These are phyloP conservation scores for Alternaria solani DNA, from an alignment of 2,329 filamentous ascomycete species.

Conservation along the genomic window DNA sequence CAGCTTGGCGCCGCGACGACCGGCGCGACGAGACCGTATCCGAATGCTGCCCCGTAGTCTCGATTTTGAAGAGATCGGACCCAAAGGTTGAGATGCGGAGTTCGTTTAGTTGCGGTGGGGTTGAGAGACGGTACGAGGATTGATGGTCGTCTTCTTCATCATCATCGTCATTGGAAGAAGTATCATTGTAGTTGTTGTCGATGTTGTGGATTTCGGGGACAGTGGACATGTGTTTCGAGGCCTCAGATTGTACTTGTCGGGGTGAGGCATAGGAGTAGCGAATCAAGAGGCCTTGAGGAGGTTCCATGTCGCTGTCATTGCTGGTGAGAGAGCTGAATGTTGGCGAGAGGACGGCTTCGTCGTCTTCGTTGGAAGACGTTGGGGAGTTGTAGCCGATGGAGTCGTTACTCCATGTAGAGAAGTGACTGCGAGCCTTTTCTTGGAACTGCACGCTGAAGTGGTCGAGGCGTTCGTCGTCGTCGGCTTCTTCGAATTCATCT, in stretches of 20 bases:
- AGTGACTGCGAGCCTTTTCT: slow-evolving; percentile 40
- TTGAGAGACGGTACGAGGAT: slow-evolving; percentile 20
- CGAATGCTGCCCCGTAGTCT: slow-evolving; percentile 23
- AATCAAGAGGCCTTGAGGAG: slow-evolving; percentile 31
- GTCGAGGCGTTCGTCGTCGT: slow-evolving; percentile 22
- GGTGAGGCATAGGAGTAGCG: slow-evolving; percentile 31
- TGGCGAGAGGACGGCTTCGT: slow-evolving; percentile 35
- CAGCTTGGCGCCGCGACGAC: slow-evolving; percentile 37
- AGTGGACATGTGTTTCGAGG: slow-evolving; percentile 5
- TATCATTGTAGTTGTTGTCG: neutral
- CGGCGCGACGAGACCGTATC: slow-evolving; percentile 22
- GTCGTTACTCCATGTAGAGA: slow-evolving; percentile 45
- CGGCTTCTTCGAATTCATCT: slow-evolving; percentile 23
- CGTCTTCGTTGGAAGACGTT: slow-evolving; percentile 33
- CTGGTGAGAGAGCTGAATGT: slow-evolving; percentile 46
- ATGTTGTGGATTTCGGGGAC: slow-evolving; percentile 16
- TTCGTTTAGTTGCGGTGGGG: slow-evolving; percentile 34
- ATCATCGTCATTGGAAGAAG: slow-evolving; percentile 7
- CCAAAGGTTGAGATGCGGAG: slow-evolving; percentile 41
- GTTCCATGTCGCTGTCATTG: slow-evolving; percentile 36
- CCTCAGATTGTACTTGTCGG: slow-evolving; percentile 7
- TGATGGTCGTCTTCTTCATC: slow-evolving; percentile 18
- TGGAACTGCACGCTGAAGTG: slow-evolving; percentile 20
- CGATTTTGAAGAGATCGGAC: slow-evolving; percentile 39
- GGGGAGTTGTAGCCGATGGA: slow-evolving; percentile 35